Evolutionary conservation across 225 moss, liverwort and hornwort genomes (phyloP), one percentile per base, ranked within the genome.

Genomic region (Takakia lepidozioides): DNA sequence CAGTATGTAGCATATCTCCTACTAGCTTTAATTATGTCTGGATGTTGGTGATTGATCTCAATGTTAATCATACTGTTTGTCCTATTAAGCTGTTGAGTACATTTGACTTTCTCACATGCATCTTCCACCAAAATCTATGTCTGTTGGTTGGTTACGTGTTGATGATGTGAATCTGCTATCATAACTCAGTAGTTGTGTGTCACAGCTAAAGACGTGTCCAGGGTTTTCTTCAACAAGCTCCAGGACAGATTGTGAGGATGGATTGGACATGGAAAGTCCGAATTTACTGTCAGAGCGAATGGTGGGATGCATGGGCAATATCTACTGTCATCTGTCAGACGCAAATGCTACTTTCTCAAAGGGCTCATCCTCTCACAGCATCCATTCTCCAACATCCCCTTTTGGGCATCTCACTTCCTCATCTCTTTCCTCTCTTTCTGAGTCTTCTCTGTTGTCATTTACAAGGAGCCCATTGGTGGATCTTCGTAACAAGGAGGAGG

Each of bases 271-370:
- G 19, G 58, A 68, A 26, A 60, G 72, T 5, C 76, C 80, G 28
- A 93, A 93, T 54, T 73, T 74, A 38, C 86, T 93, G 25, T 82
- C 93, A 19, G 89, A 93, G 68, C 78, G 88, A 61, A 81, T 93
- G 76, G 86, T 93, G 24, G 63, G 52, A 57, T 89, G 93, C 61
- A 62, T 93, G 69, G 71, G 84, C 25, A 71, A 65, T 39, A 93
- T 93, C 41, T 93, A 93, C 52, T 82, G 70, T 69, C 89, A 93
- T 54, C 67, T 86, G 47, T 64, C 72, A 39, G 72, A 77, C 22
- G 43, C 72, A 51, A 72, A 54, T 57, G 49, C 40, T 47, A 49
- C 18, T 27, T 23, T 40, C 21, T 61, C 54, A 48, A 57, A 48
- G 32, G 53, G 62, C 17, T 73, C 72, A 5, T 60, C 56, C 29